phyloP scores from a whole-genome alignment of 202 grass and related monocot species.

The Digitaria exilis region DNA sequence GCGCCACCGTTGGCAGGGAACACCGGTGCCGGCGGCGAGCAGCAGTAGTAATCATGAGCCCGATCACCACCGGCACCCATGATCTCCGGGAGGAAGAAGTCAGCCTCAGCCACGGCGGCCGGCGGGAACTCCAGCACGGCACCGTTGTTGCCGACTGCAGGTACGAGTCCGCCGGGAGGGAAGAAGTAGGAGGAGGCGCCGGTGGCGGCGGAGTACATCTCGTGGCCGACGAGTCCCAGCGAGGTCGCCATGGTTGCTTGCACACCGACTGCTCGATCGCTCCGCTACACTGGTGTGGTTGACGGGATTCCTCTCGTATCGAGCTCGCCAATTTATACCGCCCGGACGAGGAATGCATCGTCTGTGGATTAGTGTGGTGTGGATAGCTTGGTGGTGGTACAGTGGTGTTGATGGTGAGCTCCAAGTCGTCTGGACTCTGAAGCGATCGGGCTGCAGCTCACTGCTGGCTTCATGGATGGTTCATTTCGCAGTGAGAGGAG shows the following conservation, averaged over 20 bases:
- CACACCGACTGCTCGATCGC: background rate
- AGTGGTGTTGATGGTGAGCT: background rate
- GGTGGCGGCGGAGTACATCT: background rate
- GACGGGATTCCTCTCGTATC: slow-evolving; percentile 16
- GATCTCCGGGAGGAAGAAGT: slow-evolving; percentile 8
- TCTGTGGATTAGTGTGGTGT: background rate
- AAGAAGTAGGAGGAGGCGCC: background rate
- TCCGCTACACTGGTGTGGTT: background rate
- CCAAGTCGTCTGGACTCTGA: background rate
- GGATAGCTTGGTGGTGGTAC: background rate
- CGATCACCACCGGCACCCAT: background rate
- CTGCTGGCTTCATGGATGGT: slow-evolving; percentile 29
- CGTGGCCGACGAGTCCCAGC: slow-evolving; percentile 46
- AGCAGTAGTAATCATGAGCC: background rate
- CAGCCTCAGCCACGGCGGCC: background rate
- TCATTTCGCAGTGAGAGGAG: background rate
- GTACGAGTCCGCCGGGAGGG: background rate
- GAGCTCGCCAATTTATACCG: slow-evolving; percentile 43
- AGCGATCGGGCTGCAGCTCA: background rate
- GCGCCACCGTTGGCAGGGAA: background rate
- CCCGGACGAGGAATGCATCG: background rate
- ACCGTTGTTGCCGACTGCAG: background rate
- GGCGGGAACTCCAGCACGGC: slow-evolving; percentile 2
- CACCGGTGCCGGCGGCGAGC: slow-evolving; percentile 4
- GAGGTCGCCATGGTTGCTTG: slow-evolving; percentile 68